Evolutionary conservation across 306 rosid species (phyloP).

Genomic region (Malus sylvestris): DNA sequence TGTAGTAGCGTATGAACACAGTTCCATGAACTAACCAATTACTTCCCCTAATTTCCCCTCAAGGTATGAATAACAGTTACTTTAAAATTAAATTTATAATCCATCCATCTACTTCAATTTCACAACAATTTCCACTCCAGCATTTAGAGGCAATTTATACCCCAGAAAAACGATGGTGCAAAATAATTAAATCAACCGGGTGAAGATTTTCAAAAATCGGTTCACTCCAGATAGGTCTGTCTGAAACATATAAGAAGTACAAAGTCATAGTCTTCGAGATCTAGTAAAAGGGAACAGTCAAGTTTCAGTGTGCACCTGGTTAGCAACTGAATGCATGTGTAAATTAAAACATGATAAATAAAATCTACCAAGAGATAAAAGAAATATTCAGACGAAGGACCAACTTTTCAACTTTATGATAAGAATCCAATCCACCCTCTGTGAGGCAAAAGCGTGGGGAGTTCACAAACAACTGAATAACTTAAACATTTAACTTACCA

Average conservation of each 20-base stretch:
- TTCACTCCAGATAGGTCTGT: neutral
- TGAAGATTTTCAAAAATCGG: too few species aligned
- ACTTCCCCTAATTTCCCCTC: too few species aligned
- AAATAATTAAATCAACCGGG: neutral
- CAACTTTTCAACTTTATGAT: neutral
- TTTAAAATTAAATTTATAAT: too few species aligned
- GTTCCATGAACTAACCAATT: neutral
- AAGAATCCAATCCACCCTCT: neutral
- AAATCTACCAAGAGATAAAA: neutral
- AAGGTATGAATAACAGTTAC: neutral
- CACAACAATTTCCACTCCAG: neutral
- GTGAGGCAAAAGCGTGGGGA: neutral
- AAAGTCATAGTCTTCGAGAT: neutral
- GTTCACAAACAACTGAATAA: neutral
- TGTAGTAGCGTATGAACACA: neutral
- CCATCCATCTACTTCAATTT: neutral
- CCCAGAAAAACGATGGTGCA: neutral
- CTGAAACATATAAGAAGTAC: neutral
- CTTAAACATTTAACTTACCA: slow-evolving; percentile 50
- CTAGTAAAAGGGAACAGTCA: neutral
- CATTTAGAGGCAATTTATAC: neutral
- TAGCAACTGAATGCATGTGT: neutral
- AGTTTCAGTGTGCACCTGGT: neutral
- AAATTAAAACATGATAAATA: neutral
- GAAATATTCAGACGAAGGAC: neutral